Base-by-base conservation (phyloP, 352 stramenopile species). In the Blastocystis sp. region DNA sequence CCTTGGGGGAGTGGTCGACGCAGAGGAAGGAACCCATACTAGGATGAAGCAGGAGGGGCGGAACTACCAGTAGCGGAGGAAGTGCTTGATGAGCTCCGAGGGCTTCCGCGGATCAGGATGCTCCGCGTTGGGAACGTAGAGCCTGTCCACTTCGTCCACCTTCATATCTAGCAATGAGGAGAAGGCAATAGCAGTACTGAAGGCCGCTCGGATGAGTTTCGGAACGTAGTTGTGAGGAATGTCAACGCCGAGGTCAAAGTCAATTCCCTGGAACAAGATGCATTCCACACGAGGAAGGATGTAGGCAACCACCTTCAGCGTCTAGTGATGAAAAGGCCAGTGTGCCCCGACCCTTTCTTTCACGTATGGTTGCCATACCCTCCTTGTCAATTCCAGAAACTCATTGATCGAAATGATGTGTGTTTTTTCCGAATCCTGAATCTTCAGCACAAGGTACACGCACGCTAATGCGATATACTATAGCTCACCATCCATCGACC, bases 161-260 rank as follows among this genome's bases (percentile, higher is more conserved):
- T 38, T 28, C n/a, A 79, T 10, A 17, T 64, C 69, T 79, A 79
- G 24, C 28, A 21, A 34, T 79, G 52, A 48, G 45, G 21, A 64
- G 69, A 34, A 10, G 42, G 21, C 21, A 79, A 62, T 9, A 64
- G 48, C 11, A 62, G 42, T 64, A 79, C 69, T 48, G 21, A 64
- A 64, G 11, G 69, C 42, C 4, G 43, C 52, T 19, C 60, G 43
- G 60, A 42, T 63, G 38, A 62, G 34, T 43, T 61, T 60, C 11
- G 57, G 43, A 42, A 79, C 69, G 38, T 79, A 79, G 17, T 79
- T 79, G 48, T 79, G 69, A 40, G 69, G 69, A 54, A 79, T 79
- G 69, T 79, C 48, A n/a, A 79, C 17, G 14, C 19, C 9, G 11
- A 79, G 52, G 42, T 79, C 45, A 64, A 79, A 79, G 42, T 79